A percentile compares a stretch with the other conserved stretches of the same genome.
Evolutionary conservation across 1,284 basidiomycete species (phyloP).

Genomic region (Cutaneotrichosporon mucoides): DNA sequence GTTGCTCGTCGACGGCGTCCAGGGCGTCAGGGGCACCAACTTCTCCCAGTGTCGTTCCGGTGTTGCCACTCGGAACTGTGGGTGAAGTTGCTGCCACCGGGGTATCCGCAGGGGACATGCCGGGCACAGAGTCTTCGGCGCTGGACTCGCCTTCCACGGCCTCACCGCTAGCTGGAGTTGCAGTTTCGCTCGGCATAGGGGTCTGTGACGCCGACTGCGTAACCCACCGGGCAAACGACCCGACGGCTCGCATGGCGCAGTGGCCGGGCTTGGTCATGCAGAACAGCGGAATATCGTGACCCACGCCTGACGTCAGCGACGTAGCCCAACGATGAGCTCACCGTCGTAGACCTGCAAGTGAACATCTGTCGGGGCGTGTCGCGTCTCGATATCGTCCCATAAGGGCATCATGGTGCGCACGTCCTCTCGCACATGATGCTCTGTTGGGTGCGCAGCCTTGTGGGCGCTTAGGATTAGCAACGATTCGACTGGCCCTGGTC

Average conservation of each 20-base stretch:
- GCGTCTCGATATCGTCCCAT: constrained; percentile 62
- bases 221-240: constrained; percentile 49
- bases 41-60: no score
- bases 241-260: constrained; percentile 43
- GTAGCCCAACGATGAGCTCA: constrained; percentile 17
- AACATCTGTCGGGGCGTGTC: constrained; percentile 70
- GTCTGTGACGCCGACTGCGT: constrained; percentile 19
- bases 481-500: constrained; percentile 59
- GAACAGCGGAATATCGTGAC: constrained; percentile 67
- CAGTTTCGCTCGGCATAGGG: constrained; percentile 54
- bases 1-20: no score
- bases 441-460: constrained; percentile 78
- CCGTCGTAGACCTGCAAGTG: constrained; percentile 71
- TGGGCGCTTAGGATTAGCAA: constrained; percentile 84
- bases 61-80: no score
- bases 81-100: no score
- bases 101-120: no score
- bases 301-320: constrained; percentile 43
- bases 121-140: no score
- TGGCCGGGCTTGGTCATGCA: constrained; percentile 67
- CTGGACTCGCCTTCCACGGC: no score
- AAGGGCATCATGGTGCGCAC: constrained; percentile 62
- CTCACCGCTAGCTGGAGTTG: no score
- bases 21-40: no score
- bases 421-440: constrained; percentile 64